A percentile compares a stretch with the other conserved stretches of the same genome.
Conservation (phyloP, 345 rosid genomes). For the Populus deltoides region DNA sequence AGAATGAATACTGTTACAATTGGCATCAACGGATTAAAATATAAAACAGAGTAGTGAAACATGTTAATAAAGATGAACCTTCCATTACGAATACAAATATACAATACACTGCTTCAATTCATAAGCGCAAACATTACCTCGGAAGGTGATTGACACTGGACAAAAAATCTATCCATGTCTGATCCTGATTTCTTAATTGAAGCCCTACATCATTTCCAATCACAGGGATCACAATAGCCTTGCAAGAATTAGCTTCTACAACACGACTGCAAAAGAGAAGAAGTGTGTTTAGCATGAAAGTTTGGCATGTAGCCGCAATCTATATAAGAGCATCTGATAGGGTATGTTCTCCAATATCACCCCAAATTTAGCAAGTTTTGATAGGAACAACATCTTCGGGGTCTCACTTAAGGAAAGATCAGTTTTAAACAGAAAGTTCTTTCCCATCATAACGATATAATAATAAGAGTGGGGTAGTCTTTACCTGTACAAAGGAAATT, state of each 20-base stretch:
- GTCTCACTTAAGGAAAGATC: too few species aligned
- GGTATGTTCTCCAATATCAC: too few species aligned
- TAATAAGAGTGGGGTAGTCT: too few species aligned
- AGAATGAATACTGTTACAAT: slow-evolving; percentile 1
- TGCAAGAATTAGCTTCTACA: neutral
- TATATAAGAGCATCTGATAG: neutral
- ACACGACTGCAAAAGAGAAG: neutral
- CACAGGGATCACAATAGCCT: neutral
- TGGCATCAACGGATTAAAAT: neutral
- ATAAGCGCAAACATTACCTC: neutral
- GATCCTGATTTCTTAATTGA: neutral
- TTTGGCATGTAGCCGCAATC: neutral
- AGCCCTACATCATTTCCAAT: neutral
- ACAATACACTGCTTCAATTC: neutral
- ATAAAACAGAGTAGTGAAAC: neutral
- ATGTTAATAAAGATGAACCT: neutral
- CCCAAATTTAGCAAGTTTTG: too few species aligned
- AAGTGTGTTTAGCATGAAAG: neutral
- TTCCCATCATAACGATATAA: too few species aligned
- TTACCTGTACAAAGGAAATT: slow-evolving; percentile 81
- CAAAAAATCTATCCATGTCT: neutral
- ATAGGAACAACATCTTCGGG: too few species aligned
- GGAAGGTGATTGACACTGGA: neutral
- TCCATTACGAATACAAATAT: neutral
- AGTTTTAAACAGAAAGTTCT: too few species aligned